Evolutionary conservation across 2,329 filamentous ascomycete genomes (phyloP).

Genomic region (Fusarium sp.): DNA sequence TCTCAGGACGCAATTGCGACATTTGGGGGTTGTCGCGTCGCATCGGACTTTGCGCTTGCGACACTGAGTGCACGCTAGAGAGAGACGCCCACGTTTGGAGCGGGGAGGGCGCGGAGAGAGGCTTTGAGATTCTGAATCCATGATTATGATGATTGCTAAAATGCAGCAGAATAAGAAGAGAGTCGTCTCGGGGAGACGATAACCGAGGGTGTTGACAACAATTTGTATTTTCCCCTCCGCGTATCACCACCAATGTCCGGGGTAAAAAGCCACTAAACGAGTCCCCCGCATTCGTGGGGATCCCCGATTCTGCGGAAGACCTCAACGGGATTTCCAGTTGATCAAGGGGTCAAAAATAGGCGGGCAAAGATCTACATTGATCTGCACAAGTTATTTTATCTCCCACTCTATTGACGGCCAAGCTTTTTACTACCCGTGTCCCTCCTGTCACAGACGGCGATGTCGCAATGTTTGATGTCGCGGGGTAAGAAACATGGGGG

Average conservation of each 20-base stretch:
- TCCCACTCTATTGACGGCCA: neutral
- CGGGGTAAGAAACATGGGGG: constrained; percentile 13
- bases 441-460: neutral
- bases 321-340: constrained; percentile 5
- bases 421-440: neutral
- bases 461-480: neutral
- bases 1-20: constrained; percentile 40
- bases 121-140: constrained; percentile 16
- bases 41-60: constrained; percentile 43
- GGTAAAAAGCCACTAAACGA: constrained; percentile 26
- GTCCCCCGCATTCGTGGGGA: constrained; percentile 27
- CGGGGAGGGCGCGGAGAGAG: constrained; percentile 23
- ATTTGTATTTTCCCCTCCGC: constrained; percentile 34
- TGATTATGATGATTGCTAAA: neutral
- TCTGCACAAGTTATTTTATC: neutral
- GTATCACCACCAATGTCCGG: constrained; percentile 17
- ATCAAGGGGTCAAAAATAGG: neutral
- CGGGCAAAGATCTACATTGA: neutral
- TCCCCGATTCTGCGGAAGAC: constrained; percentile 21
- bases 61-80: constrained; percentile 36
- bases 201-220: constrained; percentile 30
- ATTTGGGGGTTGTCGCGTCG: constrained; percentile 41
- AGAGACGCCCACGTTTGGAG: constrained; percentile 31
- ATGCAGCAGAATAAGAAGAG: neutral
- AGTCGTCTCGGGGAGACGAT: constrained; percentile 8